Percentiles rank a stretch among this genome's conserved stretches.
These are phyloP conservation scores for Solanum paucissectum DNA, from an alignment of 257 asterid species.

Conservation along the genomic window DNA sequence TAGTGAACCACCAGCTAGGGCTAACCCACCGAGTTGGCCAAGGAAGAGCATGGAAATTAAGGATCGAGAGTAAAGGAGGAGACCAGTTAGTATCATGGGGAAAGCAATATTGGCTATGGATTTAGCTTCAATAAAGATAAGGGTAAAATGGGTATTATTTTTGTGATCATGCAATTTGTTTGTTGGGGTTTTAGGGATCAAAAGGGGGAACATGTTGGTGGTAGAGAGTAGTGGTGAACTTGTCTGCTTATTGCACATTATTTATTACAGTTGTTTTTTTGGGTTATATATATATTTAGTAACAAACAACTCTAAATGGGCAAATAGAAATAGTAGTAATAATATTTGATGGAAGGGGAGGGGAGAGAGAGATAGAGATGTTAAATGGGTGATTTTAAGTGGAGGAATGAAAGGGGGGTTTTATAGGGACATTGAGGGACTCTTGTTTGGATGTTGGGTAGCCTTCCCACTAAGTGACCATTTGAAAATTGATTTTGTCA, in stretches of 20 bases:
- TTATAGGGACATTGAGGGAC: not conserved
- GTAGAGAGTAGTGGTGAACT: not conserved
- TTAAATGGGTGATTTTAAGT: not conserved
- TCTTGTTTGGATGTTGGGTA: not conserved
- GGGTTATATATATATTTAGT: too few species aligned
- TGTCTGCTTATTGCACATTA: conserved; percentile 3
- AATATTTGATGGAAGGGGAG: not conserved
- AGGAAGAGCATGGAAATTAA: conserved; percentile 23
- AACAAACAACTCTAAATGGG: not conserved
- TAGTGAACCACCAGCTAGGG: conserved; percentile 18
- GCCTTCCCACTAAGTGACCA: not conserved
- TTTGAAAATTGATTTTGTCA: not conserved
- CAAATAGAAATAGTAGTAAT: not conserved
- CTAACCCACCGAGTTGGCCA: conserved; percentile 10
- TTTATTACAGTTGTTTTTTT: not conserved
- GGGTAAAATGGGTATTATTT: not conserved
- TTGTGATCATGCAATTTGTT: not conserved
- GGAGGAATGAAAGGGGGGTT: not conserved
- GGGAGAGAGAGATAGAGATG: not conserved
- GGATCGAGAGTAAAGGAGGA: conserved; percentile 19
- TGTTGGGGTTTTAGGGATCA: conserved; percentile 11
- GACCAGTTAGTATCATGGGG: conserved; percentile 19
- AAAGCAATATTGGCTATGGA: conserved; percentile 19
- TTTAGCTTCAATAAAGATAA: conserved; percentile 5
- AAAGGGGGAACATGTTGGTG: conserved; percentile 3